A percentile compares a stretch with the other conserved stretches of the same genome.
Evolutionary conservation across 1,284 basidiomycete genomes (phyloP).

Genomic region (Naganishia cerealis): DNA sequence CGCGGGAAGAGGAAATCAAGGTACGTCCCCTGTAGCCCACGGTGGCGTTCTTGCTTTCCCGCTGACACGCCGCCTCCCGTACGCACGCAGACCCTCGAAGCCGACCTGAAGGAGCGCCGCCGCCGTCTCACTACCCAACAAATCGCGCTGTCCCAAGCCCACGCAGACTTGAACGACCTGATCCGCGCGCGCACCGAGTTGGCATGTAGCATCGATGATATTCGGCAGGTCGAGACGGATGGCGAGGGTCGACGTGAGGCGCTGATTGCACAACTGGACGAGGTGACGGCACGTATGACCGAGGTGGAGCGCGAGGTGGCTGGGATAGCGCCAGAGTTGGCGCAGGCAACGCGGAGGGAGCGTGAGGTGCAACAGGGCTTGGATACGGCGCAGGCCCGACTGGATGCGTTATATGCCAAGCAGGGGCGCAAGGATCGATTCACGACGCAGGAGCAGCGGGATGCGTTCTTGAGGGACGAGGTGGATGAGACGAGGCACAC

Average conservation of each 20-base stretch:
- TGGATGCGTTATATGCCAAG: constrained; percentile 77
- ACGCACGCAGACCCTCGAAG: constrained; percentile 65
- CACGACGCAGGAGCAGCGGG: constrained; percentile 76
- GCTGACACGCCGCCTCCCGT: neutral
- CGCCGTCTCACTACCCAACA: constrained; percentile 69
- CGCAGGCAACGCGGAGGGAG: constrained; percentile 63
- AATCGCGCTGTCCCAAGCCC: constrained; percentile 46
- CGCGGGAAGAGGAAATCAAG: constrained; percentile 77
- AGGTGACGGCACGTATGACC: constrained; percentile 63
- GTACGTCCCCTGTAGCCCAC: constrained; percentile 55
- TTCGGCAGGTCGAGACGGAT: constrained; percentile 68
- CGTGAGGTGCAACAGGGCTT: constrained; percentile 67
- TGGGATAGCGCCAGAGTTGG: constrained; percentile 67
- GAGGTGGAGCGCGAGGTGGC: constrained; percentile 66
- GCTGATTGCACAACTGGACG: constrained; percentile 66
- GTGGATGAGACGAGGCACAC: constrained; percentile 68
- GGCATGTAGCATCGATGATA: constrained; percentile 77
- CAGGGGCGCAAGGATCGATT: constrained; percentile 84
- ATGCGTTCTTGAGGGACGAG: constrained; percentile 71
- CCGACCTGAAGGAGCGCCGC: constrained; percentile 68
- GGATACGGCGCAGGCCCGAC: constrained; percentile 68
- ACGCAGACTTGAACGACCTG: constrained; percentile 61
- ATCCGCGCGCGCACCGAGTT: constrained; percentile 75
- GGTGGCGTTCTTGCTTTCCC: neutral
- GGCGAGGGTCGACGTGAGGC: constrained; percentile 58